These are phyloP conservation scores for Lumnitzera racemosa DNA, from an alignment of 345 rosid genomes.

Conservation along the genomic window DNA sequence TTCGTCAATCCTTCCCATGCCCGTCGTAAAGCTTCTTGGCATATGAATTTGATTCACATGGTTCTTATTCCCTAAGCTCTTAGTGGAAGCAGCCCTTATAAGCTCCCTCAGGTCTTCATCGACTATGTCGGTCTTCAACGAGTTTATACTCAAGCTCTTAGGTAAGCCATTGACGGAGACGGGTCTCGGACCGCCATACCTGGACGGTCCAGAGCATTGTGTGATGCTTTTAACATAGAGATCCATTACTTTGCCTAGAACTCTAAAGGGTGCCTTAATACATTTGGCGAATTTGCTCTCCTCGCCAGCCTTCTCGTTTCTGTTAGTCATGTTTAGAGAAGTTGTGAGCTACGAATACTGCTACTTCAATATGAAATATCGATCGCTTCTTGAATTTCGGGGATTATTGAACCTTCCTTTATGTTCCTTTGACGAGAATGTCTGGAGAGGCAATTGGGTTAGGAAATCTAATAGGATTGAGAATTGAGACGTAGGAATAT, in stretches of 20 bases:
- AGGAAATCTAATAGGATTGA: too few species aligned
- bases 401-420: too few species aligned
- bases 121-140: neutral
- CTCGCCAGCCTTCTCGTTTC: constrained; percentile 2
- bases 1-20: constrained; percentile 15
- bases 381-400: too few species aligned
- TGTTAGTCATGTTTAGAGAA: too few species aligned
- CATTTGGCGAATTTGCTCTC: constrained; percentile 6
- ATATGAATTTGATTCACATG: neutral
- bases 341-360: too few species aligned
- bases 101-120: constrained; percentile 17
- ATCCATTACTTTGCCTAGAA: neutral
- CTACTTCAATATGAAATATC: too few species aligned
- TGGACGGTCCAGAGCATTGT: constrained; percentile 6
- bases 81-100: constrained; percentile 12
- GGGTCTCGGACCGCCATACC: constrained; percentile 2
- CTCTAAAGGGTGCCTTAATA: constrained; percentile 6
- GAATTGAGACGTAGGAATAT: too few species aligned
- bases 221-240: constrained; percentile 13
- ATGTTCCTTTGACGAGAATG: too few species aligned
- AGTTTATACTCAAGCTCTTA: constrained; percentile 7
- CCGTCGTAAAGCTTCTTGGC: constrained; percentile 6
- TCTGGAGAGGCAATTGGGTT: too few species aligned
- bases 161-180: neutral
- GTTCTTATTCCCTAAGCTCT: neutral